phyloP scores from a whole-genome alignment of 1,284 basidiomycete genomes.

The Melampsora americana region DNA sequence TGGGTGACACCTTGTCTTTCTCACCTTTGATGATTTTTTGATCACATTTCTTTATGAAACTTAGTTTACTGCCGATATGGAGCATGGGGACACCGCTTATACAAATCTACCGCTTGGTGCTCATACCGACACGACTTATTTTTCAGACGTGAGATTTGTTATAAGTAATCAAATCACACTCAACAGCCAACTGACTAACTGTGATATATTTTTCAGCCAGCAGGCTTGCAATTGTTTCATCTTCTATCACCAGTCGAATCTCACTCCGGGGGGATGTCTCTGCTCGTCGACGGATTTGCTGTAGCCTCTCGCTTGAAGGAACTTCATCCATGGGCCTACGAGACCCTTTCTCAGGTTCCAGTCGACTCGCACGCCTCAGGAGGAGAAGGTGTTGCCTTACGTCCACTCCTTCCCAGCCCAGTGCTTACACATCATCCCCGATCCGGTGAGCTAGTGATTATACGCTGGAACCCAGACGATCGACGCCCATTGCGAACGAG shows the following conservation, averaged over 20 bases:
- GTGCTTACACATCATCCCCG: constrained; percentile 62
- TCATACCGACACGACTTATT: constrained; percentile 95
- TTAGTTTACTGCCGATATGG: constrained; percentile 88
- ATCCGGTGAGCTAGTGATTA: constrained; percentile 67
- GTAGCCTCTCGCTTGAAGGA: constrained; percentile 74
- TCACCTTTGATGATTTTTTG: constrained; percentile 14
- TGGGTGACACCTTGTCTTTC: constrained; percentile 27
- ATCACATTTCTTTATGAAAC: constrained; percentile 76
- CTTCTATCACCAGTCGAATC: constrained; percentile 62
- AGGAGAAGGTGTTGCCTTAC: constrained; percentile 60
- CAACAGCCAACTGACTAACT: neutral
- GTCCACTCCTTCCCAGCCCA: constrained; percentile 61
- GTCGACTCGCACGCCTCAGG: constrained; percentile 68
- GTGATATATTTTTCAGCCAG: constrained; percentile 62
- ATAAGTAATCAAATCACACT: neutral
- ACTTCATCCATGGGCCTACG: constrained; percentile 70
- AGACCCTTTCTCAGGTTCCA: constrained; percentile 66
- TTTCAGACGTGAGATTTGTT: constrained; percentile 59
- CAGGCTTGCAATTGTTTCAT: constrained; percentile 91
- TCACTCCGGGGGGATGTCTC: constrained; percentile 80
- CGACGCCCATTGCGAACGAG: constrained; percentile 61
- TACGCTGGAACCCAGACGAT: constrained; percentile 95
- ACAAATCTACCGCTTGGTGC: constrained; percentile 80
- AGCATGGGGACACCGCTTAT: constrained; percentile 84
- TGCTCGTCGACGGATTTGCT: constrained; percentile 93